Evolutionary conservation across 1,139 yeast species (phyloP).

Genomic region (Yamadazyma spencermartinsiae): DNA sequence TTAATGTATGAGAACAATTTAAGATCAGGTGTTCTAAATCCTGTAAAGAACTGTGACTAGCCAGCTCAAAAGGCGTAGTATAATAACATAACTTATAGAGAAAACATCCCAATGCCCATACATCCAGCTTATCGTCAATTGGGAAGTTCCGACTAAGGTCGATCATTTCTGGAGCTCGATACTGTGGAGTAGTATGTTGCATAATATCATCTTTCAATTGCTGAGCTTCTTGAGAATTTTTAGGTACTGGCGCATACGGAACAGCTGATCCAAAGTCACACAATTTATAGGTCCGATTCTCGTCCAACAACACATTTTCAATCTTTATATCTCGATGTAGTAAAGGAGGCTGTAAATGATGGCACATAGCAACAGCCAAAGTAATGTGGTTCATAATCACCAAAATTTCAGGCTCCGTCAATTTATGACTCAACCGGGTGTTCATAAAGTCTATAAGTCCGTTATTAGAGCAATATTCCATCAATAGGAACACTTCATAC

Average conservation of each 20-base stretch:
- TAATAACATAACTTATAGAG: constrained; percentile 75
- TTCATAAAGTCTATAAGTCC: constrained; percentile 95
- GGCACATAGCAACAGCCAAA: constrained; percentile 86
- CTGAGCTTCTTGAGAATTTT: constrained; percentile 60
- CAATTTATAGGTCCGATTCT: constrained; percentile 56
- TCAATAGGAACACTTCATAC: constrained; percentile 85
- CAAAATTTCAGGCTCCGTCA: constrained; percentile 79
- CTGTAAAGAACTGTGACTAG: constrained; percentile 36
- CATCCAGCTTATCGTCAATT: constrained; percentile 74
- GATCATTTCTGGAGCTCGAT: constrained; percentile 80
- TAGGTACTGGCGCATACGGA: constrained; percentile 57
- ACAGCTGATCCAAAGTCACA: constrained; percentile 85
- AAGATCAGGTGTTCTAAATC: constrained; percentile 44
- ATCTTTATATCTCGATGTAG: constrained; percentile 86
- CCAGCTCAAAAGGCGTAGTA: constrained; percentile 82
- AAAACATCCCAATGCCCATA: constrained; percentile 84
- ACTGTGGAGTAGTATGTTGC: constrained; percentile 81
- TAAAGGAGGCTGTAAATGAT: constrained; percentile 74
- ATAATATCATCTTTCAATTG: constrained; percentile 64
- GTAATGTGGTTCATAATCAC: constrained; percentile 82
- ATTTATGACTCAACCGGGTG: constrained; percentile 76
- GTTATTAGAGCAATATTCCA: constrained; percentile 88
- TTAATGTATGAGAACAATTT: constrained; percentile 33
- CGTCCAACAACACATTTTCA: constrained; percentile 70
- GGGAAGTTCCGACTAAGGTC: constrained; percentile 67